Base-by-base conservation (phyloP, 2,329 filamentous ascomycete genomes). In the Tolypocladium capitatum region DNA sequence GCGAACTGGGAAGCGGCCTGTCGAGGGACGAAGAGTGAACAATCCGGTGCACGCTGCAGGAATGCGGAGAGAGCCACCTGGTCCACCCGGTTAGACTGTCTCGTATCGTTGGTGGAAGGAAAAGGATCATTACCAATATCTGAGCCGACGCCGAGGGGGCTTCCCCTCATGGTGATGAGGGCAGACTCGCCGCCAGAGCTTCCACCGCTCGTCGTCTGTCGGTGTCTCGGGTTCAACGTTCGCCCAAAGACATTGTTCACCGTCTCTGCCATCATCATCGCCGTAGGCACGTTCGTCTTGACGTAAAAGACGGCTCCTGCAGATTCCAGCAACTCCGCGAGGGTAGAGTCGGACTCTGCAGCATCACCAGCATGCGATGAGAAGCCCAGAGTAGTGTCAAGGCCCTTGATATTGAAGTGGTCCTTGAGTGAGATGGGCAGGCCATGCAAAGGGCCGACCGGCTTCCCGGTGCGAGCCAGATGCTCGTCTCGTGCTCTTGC, bases 361-460 rank as follows among this genome's bases (percentile, higher is more conserved):
- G 82, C 79, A 42, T 81, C 69, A 35, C 73, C 72, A 4, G 81
- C 77, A 48, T 83, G 72, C 1, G 74, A 73, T 0, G 75, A 74
- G 51, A 88, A 82, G 5, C 83, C 83, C 1, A 83, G 71, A 0
- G 78, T 81, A 21, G 76, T 68, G 52, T 82, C 78, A 13, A 78
- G 68, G 6, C 78, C 79, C 2, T 62, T 59, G 14, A 84, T 65
- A 49, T 84, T 74, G 68, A 86, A 82, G 57, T 82, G 80, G 63
- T 87, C 83, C 57, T 88, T 88, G 43, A 88, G 70, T 0, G 80
- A 80, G 30, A 83, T 63, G 3, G 80, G 80, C 1, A 83, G 67
- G 49, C 60, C 84, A 60, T 87, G 83, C 1, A 88, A 69, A 2
- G 83, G 81, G 0, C 84, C 84, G 1, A 69, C 21, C 0, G 68